Base-by-base conservation (phyloP, 2,329 filamentous ascomycete genomes). In the Fusarium pininemorale region DNA sequence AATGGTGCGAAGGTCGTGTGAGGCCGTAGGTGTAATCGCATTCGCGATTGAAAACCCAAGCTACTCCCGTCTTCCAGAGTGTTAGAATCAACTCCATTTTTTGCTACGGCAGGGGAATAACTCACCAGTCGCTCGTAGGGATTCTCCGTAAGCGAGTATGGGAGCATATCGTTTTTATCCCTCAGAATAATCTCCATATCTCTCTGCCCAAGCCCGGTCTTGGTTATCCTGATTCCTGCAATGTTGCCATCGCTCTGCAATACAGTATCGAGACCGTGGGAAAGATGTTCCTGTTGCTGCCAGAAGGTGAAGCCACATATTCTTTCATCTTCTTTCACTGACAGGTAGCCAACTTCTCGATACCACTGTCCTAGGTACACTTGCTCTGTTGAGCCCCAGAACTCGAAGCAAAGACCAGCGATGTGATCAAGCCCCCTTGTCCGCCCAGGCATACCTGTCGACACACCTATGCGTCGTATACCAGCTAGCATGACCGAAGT, bases 91-190 rank as follows among this genome's bases (percentile, higher is more conserved):
- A 12, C 3, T 24, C 15, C 1, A 16, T 24, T 12, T 10, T 44
- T 44, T 9, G 8, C 10, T 3, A 10, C 3, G n/a, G 35, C 16
- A 1, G 35, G 2, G 1, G 16, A 37, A 15, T 18, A 15, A 26
- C n/a, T 44, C 16, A 44, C 42, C 42, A 44, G n/a, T 24, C 13
- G n/a, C n/a, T 44, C 42, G 7, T 44, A 24, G 6, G n/a, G 42
- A 12, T 44, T 44, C 2, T 44, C 42, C 10, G 42, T 24, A 44
- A 24, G n/a, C 4, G 42, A 24, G n/a, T 44, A 24, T 10, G 42
- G n/a, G 0, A 44, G 42, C 42, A 44, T 44, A 7, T 18, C 10
- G 16, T 44, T 15, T 1, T 26, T 44, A 16, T 44, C 42, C 12
- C 42, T n/a, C 7, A 44, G 16, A 15, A 44, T 6, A 13, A 44